phyloP scores from a whole-genome alignment of 176 grass and related monocot genomes.

The Alloteropsis semialata region DNA sequence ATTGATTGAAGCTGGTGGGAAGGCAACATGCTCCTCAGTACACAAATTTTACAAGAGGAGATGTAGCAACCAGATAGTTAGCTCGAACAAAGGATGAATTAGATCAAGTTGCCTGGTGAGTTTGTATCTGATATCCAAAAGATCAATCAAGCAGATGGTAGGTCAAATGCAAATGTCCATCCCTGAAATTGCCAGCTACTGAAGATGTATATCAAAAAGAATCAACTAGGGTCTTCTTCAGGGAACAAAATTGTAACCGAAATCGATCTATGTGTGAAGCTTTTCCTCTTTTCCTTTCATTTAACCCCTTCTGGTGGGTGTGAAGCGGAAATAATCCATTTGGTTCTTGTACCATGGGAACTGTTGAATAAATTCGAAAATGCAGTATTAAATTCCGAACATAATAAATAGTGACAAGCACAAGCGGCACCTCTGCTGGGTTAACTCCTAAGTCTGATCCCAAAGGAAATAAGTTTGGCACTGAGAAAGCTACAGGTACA shows the following conservation, averaged over 20 bases:
- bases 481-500: background rate
- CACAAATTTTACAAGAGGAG: conserved; percentile 50
- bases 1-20: background rate
- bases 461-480: conserved; percentile 4
- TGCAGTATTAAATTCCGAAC: no score
- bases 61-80: background rate
- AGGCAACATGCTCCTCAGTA: background rate
- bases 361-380: no score
- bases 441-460: conserved; percentile 18
- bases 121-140: background rate
- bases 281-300: background rate
- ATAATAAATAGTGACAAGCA: no score
- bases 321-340: background rate
- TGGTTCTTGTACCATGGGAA: background rate
- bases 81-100: background rate
- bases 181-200: background rate
- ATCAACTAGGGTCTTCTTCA: background rate
- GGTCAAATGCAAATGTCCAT: background rate
- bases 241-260: background rate
- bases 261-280: background rate
- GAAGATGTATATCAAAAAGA: background rate
- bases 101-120: background rate
- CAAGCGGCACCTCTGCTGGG: conserved; percentile 12
- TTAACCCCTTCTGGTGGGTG: background rate
- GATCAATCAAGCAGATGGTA: background rate